Evolutionary conservation across 2,329 filamentous ascomycete genomes (phyloP).

Genomic region (Dothistroma septosporum): DNA sequence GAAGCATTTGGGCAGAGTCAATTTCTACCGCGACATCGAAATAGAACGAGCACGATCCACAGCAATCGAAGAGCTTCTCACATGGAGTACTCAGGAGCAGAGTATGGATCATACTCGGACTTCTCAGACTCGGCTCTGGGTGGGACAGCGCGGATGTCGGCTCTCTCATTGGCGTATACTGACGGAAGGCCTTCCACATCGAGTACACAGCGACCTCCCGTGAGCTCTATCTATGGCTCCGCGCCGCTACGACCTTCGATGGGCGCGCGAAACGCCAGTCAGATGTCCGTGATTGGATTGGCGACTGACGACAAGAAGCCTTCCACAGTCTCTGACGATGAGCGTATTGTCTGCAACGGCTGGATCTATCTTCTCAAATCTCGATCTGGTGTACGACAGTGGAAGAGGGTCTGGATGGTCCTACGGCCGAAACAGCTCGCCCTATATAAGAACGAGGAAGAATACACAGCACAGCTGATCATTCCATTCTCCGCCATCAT

Average conservation of each 20-base stretch:
- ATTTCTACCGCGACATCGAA: slow-evolving; percentile 25
- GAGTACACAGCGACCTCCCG: slow-evolving; percentile 27
- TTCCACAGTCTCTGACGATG: slow-evolving; percentile 53
- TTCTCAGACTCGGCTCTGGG: slow-evolving; percentile 55
- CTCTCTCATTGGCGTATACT: slow-evolving; percentile 30
- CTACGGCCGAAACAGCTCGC: slow-evolving; percentile 79
- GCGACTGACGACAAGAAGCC: slow-evolving; percentile 32
- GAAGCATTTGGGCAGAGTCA: slow-evolving; percentile 30
- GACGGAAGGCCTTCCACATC: slow-evolving; percentile 33
- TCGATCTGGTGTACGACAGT: slow-evolving; percentile 79
- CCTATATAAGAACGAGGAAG: slow-evolving; percentile 86
- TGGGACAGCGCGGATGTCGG: slow-evolving; percentile 31
- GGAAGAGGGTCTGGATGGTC: slow-evolving; percentile 94
- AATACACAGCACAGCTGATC: slow-evolving; percentile 83
- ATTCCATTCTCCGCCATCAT: slow-evolving; percentile 74
- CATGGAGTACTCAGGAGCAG: slow-evolving; percentile 58
- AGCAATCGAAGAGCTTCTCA: slow-evolving; percentile 56
- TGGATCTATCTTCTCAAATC: slow-evolving; percentile 81
- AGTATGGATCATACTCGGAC: slow-evolving; percentile 77
- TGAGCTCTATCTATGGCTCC: slow-evolving; percentile 31
- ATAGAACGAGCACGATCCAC: slow-evolving; percentile 32
- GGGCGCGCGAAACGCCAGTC: slow-evolving; percentile 54
- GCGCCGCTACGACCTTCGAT: slow-evolving; percentile 25
- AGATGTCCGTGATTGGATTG: slow-evolving; percentile 53
- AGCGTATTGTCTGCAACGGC: slow-evolving; percentile 90